Percentiles rank a stretch among this genome's conserved stretches.
Conservation (phyloP, 805 yeast genomes). For the Saturnispora diversa region DNA sequence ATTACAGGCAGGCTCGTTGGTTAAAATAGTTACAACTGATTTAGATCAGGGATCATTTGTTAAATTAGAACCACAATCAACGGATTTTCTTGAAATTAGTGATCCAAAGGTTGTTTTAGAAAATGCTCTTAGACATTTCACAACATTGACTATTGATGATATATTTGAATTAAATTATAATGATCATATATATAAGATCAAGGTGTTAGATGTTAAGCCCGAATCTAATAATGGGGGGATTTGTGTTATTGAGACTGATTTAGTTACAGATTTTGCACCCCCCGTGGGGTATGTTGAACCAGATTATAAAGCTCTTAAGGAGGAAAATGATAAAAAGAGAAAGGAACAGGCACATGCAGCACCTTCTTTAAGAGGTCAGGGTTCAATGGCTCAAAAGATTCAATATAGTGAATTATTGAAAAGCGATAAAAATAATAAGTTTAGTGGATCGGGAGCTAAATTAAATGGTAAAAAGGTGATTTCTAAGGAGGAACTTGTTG, state of each 20-base stretch:
- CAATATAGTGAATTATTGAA: slow-evolving; percentile 55
- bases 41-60: slow-evolving; percentile 83
- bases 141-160: slow-evolving; percentile 80
- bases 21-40: slow-evolving; percentile 68
- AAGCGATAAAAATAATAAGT: slow-evolving; percentile 32
- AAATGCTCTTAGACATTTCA: slow-evolving; percentile 81
- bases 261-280: slow-evolving; percentile 96
- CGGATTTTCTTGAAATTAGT: slow-evolving; percentile 82
- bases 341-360: slow-evolving; percentile 33
- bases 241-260: slow-evolving; percentile 93
- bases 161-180: slow-evolving; percentile 80
- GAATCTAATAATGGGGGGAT: slow-evolving; percentile 56
- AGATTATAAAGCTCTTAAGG: slow-evolving; percentile 41
- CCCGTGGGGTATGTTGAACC: slow-evolving; percentile 98
- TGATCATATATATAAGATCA: slow-evolving; percentile 66
- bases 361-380: slow-evolving; percentile 34
- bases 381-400: slow-evolving; percentile 70
- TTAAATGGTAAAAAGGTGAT: slow-evolving; percentile 50
- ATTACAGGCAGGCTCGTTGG: slow-evolving; percentile 70
- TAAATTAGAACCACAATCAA: slow-evolving; percentile 91
- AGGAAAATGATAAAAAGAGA: slow-evolving; percentile 32
- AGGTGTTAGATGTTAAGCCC: slow-evolving; percentile 83
- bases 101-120: slow-evolving; percentile 97
- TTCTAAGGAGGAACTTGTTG: slow-evolving; percentile 7
- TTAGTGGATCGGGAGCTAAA: slow-evolving; percentile 57